Percentiles rank a stretch among this genome's conserved stretches.
Conservation (phyloP, 768 basidiomycete genomes). For the Arthromyces matolae region DNA sequence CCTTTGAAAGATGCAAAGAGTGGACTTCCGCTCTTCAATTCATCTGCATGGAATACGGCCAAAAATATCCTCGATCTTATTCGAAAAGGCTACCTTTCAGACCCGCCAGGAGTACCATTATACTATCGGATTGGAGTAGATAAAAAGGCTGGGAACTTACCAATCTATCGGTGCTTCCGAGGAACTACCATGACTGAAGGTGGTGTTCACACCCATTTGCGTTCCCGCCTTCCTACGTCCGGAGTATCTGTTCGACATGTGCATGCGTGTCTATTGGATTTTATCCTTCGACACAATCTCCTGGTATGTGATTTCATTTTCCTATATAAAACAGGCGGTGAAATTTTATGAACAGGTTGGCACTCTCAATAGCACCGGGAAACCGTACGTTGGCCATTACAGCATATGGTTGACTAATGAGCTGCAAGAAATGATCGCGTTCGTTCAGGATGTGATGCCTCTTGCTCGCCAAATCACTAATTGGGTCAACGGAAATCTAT, state of each 20-base stretch:
- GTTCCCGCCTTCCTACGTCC: constrained; percentile 17
- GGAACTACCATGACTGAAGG: constrained; percentile 34
- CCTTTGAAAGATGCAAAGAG: constrained; percentile 30
- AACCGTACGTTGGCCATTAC: constrained; percentile 16
- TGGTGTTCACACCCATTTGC: constrained; percentile 31
- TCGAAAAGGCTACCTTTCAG: constrained; percentile 23
- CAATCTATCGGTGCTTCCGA: constrained; percentile 23
- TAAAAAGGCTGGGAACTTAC: constrained; percentile 17
- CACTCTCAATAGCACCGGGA: constrained; percentile 19
- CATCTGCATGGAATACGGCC: constrained; percentile 25
- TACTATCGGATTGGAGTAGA: constrained; percentile 20
- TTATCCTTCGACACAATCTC: constrained; percentile 24
- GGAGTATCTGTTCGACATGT: constrained; percentile 21
- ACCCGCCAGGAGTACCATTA: constrained; percentile 26
- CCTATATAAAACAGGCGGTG: too few relatives aligned
- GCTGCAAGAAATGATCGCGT: constrained; percentile 4
- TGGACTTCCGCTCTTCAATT: constrained; percentile 26
- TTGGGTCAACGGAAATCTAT: constrained; percentile 9
- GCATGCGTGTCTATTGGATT: constrained; percentile 20
- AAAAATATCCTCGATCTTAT: constrained; percentile 28
- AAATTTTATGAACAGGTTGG: constrained; percentile 13
- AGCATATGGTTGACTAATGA: constrained; percentile 19
- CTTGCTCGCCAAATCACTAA: neutral
- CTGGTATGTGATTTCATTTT: neutral
- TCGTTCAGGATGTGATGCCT: constrained; percentile 1